These are phyloP conservation scores for Ogataea nonfermentans DNA, from an alignment of 805 yeast species.

Conservation along the genomic window DNA sequence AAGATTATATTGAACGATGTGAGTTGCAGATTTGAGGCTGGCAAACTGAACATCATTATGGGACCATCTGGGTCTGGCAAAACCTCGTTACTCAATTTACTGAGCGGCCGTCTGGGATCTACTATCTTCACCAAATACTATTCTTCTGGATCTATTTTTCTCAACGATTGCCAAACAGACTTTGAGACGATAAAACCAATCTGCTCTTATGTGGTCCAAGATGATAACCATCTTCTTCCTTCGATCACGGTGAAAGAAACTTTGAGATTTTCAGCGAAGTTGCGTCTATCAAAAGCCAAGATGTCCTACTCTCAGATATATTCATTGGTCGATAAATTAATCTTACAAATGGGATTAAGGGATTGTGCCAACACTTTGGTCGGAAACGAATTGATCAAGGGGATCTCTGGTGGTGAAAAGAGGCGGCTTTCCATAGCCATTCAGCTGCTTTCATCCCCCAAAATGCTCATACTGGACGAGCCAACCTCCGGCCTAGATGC, in stretches of 20 bases:
- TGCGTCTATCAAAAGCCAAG: slow-evolving; percentile 52
- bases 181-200: slow-evolving; percentile 37
- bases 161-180: slow-evolving; percentile 38
- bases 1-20: slow-evolving; percentile 45
- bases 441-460: slow-evolving; percentile 71
- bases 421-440: slow-evolving; percentile 80
- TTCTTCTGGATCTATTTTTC: slow-evolving; percentile 41
- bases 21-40: slow-evolving; percentile 50
- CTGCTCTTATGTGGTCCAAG: slow-evolving; percentile 80
- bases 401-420: slow-evolving; percentile 78
- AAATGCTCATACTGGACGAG: slow-evolving; percentile 73
- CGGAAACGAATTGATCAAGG: slow-evolving; percentile 59
- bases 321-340: slow-evolving; percentile 51
- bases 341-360: slow-evolving; percentile 62
- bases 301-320: slow-evolving; percentile 41
- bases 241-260: slow-evolving; percentile 79
- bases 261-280: slow-evolving; percentile 62
- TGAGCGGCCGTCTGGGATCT: slow-evolving; percentile 56
- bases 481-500: slow-evolving; percentile 90
- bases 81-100: slow-evolving; percentile 59
- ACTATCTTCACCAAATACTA: slow-evolving; percentile 29
- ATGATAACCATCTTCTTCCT: slow-evolving; percentile 69
- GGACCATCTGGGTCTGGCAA: slow-evolving; percentile 85
- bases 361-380: slow-evolving; percentile 77
- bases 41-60: slow-evolving; percentile 67